These are phyloP conservation scores for Plasmopara viticola DNA, from an alignment of 352 stramenopile species.

Conservation along the genomic window DNA sequence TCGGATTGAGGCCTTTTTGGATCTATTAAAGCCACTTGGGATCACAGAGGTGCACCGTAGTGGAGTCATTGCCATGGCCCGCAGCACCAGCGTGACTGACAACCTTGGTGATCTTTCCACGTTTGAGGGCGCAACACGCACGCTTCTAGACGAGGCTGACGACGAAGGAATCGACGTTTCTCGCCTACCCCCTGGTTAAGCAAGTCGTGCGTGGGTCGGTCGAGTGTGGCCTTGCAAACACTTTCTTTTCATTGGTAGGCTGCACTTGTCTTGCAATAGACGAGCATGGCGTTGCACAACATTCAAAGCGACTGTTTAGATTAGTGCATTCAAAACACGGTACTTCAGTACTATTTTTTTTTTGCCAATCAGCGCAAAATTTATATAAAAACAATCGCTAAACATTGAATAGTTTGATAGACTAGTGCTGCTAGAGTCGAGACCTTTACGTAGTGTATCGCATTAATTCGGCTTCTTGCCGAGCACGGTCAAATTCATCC, in stretches of 20 bases:
- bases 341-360: too few relatives aligned
- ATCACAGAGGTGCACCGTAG: slow-evolving; percentile 83
- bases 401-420: slow-evolving; percentile 19
- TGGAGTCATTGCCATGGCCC: slow-evolving; percentile 79
- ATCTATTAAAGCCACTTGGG: slow-evolving; percentile 74
- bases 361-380: too few relatives aligned
- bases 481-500: slow-evolving; percentile 49
- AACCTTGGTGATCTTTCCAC: slow-evolving; percentile 51
- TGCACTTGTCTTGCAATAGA: too few relatives aligned
- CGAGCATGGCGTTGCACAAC: too few relatives aligned
- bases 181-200: slow-evolving; percentile 58
- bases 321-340: too few relatives aligned
- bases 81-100: slow-evolving; percentile 59
- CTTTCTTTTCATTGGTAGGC: too few relatives aligned
- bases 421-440: slow-evolving; percentile 24
- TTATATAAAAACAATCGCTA: not conserved
- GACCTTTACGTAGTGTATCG: slow-evolving; percentile 18
- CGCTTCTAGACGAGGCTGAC: slow-evolving; percentile 62
- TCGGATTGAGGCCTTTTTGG: slow-evolving; percentile 77
- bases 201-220: not conserved
- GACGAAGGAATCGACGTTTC: slow-evolving; percentile 60
- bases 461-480: slow-evolving; percentile 23
- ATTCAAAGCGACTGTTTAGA: too few relatives aligned
- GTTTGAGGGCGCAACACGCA: slow-evolving; percentile 69
- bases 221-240: too few relatives aligned